phyloP scores from a whole-genome alignment of 1,284 basidiomycete species.

The Rhodotorula glutinis region DNA sequence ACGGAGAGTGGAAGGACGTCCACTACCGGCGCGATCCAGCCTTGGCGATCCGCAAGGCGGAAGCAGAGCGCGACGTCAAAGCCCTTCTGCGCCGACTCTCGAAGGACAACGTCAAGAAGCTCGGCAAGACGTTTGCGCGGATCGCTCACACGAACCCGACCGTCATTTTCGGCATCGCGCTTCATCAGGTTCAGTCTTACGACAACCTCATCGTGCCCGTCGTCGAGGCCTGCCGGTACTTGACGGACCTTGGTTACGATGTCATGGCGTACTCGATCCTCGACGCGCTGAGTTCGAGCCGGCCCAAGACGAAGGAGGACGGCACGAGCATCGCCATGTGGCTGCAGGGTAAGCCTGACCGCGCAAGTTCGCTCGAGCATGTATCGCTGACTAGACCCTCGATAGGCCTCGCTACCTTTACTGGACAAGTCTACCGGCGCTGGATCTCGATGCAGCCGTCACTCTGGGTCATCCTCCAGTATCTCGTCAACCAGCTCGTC shows the following conservation, averaged over 20 bases:
- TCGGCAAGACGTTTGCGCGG: slow-evolving; percentile 84
- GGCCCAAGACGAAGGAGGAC: slow-evolving; percentile 82
- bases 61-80: slow-evolving; percentile 60
- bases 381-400: not conserved
- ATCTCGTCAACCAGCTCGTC: slow-evolving; percentile 80
- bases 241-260: slow-evolving; percentile 89
- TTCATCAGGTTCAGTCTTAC: slow-evolving; percentile 94
- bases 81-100: slow-evolving; percentile 69
- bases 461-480: slow-evolving; percentile 74
- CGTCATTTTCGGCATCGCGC: slow-evolving; percentile 82
- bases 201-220: slow-evolving; percentile 89
- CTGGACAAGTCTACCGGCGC: slow-evolving; percentile 83
- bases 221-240: slow-evolving; percentile 83
- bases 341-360: slow-evolving; percentile 64
- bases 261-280: slow-evolving; percentile 84
- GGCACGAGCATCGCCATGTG: slow-evolving; percentile 88
- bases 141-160: slow-evolving; percentile 89
- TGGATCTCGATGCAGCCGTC: slow-evolving; percentile 70
- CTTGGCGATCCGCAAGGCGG: slow-evolving; percentile 51
- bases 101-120: slow-evolving; percentile 76
- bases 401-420: slow-evolving; percentile 82
- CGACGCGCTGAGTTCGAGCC: slow-evolving; percentile 73
- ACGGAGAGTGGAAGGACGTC: slow-evolving; percentile 89
- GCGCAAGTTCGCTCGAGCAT: not conserved
- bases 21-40: slow-evolving; percentile 53